Evolutionary conservation across 257 asterid genomes (phyloP), one percentile per base, ranked within the genome.

Genomic region (Anisodus acutangulus): DNA sequence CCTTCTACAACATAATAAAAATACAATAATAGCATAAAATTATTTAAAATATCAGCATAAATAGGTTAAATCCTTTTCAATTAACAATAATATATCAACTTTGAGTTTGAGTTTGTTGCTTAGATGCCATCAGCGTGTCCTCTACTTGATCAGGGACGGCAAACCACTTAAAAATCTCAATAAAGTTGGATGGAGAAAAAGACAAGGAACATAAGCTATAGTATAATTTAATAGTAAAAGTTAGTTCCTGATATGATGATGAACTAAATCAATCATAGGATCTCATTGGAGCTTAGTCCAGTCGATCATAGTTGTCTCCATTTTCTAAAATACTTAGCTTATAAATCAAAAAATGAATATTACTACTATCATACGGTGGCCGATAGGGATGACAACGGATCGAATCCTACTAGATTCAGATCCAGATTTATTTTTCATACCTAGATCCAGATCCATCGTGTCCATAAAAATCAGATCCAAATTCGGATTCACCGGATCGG

Each of bases 91-190:
- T 67, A 39, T 37, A 39, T 68, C 26, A 51, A 26, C 26, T 76
- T 67, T 76, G 47, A 76, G 35, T 31, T 31, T 31, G 35, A 31
- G 63, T 53, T 51, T 76, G 81, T 76, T 76, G 81, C 19, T 19
- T 47, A 74, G n/a, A 76, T 76, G 63, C 81, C 47, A 76, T 76
- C 81, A 51, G 22, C 63, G 47, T 22, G 81, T 76, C 45, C 63
- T 22, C 12, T 10, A 74, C 19, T 49, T 74, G 17, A 74, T 53
- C n/a, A 49, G 5, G 19, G 8, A 22, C 22, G 43, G 22, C 3
- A 74, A 76, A 12, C 4, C 62, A 12, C 13, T 31, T 49, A 22
- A 22, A 47, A 70, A 70, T 17, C 55, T 41, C 10, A 9, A 70
- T 17, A 68, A 76, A 76, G 63, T 76, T 51, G 26, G 12, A 76